Evolutionary conservation across 495 filamentous ascomycete genomes (phyloP).

Genomic region (Symbiotaphrina buchneri): DNA sequence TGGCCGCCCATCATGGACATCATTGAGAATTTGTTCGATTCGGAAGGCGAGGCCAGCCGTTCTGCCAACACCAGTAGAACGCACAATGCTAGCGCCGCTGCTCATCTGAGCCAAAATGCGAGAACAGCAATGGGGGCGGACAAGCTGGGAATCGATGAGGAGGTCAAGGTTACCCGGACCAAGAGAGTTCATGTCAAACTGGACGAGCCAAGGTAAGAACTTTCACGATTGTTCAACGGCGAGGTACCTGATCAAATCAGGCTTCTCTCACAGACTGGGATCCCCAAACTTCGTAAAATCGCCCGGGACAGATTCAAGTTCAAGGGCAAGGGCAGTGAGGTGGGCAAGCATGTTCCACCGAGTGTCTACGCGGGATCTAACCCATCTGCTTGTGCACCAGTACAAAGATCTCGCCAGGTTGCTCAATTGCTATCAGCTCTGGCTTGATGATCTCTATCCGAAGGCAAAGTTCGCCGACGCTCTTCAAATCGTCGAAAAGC

Average conservation of each 20-base stretch:
- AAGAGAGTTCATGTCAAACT: conserved; percentile 60
- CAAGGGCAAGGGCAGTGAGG: conserved; percentile 89
- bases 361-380: background rate
- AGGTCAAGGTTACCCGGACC: conserved; percentile 59
- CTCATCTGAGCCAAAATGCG: conserved; percentile 11
- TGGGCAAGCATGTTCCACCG: conserved; percentile 10
- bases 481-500: conserved; percentile 76
- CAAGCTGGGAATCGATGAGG: conserved; percentile 58
- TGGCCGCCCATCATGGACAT: too few species aligned
- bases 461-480: conserved; percentile 87
- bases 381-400: conserved; percentile 21
- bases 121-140: conserved; percentile 12
- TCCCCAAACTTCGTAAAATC: conserved; percentile 56
- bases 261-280: conserved; percentile 57
- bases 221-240: background rate
- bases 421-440: conserved; percentile 80
- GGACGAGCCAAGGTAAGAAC: conserved; percentile 50
- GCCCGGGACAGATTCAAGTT: conserved; percentile 52
- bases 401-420: conserved; percentile 69
- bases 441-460: conserved; percentile 92
- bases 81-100: too few species aligned
- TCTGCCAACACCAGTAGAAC: too few species aligned
- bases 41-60: too few species aligned
- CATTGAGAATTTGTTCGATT: too few species aligned
- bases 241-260: conserved; percentile 13